Evolutionary conservation across 352 stramenopile genomes (phyloP), one percentile per base, ranked within the genome.

Genomic region (Elongisporangium anandrum): DNA sequence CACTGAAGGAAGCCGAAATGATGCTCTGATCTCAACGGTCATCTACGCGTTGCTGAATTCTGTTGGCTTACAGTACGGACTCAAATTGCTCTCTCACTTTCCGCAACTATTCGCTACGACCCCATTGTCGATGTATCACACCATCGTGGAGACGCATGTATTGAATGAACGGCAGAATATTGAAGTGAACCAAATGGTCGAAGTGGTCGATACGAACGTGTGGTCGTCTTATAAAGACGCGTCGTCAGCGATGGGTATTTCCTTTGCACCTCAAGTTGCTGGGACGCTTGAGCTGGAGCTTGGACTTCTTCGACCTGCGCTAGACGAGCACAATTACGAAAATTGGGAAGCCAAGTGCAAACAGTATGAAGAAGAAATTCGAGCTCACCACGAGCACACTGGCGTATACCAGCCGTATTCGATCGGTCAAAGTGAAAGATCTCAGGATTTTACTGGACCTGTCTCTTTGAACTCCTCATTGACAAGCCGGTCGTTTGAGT

Each of bases 221-320:
- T 95, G 87, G 85, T 73, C 77, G 16, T 82, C 85, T 2, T 92
- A 89, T 57, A 88, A 93, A 50, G 72, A 90, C 55, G 69, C 80
- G 34, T 75, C 81, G 0, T 71, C 67, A 19, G 69, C 56, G 8
- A 76, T 65, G 7, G 77, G 68, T 3, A 78, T 92, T 6, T 82
- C 72, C 2, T 87, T 95, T 63, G 66, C 85, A 19, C 81, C 87
- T 0, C 87, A 95, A 51, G 55, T 95, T 7, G 47, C 77, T 39
- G 78, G 79, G n/a, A 66, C 89, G 9, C 60, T 95, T 17, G 65
- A 90, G 41, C 60, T 95, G 24, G 85, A 95, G 50, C 69, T 79
- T 54, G 69, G 69, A 21, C 52, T 49, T 16, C 57, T 90, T 52
- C 65, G 60, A 8, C 59, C 79, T 47, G 59, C 69, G 8, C 65